Conservation (phyloP, 352 stramenopile species). For the Pythium dissotocum region DNA sequence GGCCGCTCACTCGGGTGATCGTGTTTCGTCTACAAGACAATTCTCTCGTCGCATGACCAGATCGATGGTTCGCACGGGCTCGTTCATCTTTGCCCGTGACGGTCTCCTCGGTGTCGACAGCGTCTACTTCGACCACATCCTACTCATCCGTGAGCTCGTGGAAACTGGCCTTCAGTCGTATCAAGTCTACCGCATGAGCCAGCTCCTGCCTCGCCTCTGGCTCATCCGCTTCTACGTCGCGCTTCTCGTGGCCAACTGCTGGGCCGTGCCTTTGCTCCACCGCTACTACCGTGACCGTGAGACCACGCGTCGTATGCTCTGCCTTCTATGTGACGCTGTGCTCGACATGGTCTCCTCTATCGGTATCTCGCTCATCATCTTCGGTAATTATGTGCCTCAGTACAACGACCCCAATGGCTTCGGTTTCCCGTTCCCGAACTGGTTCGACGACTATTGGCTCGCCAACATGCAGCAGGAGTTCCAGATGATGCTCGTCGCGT, state of each 20-base stretch:
- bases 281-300: neutral
- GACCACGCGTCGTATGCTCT: neutral
- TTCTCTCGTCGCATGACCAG: neutral
- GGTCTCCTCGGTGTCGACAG: conserved; percentile 8
- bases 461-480: conserved; percentile 12
- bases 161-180: conserved; percentile 3
- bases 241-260: conserved; percentile 16
- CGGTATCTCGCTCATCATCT: conserved; percentile 4
- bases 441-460: conserved; percentile 9
- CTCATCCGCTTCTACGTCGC: conserved; percentile 21
- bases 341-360: conserved; percentile 16
- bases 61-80: neutral
- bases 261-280: conserved; percentile 1
- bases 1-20: neutral
- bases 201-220: conserved; percentile 9
- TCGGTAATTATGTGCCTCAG: neutral
- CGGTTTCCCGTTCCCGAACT: conserved; percentile 4
- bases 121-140: conserved; percentile 4
- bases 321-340: conserved; percentile 6
- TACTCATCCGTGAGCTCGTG: conserved; percentile 1
- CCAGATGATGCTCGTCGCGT: conserved; percentile 13
- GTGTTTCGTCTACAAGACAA: neutral
- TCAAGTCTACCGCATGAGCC: conserved; percentile 10
- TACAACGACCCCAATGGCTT: conserved; percentile 1
- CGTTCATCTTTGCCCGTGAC: neutral